Base-by-base conservation (phyloP, 768 basidiomycete species). In the Neoboletus magnificus region DNA sequence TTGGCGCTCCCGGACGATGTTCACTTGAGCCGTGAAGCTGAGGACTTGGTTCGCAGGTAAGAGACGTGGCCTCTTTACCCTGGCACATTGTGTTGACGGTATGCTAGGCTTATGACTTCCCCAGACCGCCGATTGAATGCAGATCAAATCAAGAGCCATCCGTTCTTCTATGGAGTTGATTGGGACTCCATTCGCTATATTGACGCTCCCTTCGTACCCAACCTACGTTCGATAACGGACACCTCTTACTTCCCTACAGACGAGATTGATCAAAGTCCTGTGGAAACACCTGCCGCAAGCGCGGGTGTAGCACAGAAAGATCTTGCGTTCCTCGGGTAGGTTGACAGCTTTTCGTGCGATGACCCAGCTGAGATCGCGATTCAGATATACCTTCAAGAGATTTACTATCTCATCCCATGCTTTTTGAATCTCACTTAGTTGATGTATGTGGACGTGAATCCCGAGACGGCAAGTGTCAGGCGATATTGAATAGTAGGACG, bases 191-290 rank as follows among this genome's bases (percentile, higher is more conserved):
- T 98, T 66, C 85, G 93, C 25, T 80, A 82, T 37, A 96, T 99
- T 57, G 93, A 95, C 65, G 84, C 94, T 4, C 97, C 96, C 6
- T 98, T 98, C 71, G 87, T 99, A n/a, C 96, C 97, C 20, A 91
- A 93, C 54, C 78, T 98, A 32, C 83, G 89, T 39, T 94, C 91
- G 9, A 89, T 95, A 66, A 95, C 93, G 35, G 95, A 98, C 62
- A 97, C 95, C 2, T 94, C 93, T n/a, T 97, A 97, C 76, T 97
- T 97, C 82, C 95, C 95, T 1, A 94, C 90, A 2, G 93, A 97
- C 57, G 93, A 96, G 62, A 80, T 95, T 52, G 91, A 95, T 54
- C 89, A 93, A 72, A 86, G 63, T 2, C 75, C 82, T 11, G 79
- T 81, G 47, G 79, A 81, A 57, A 61, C 68, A 12, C 62, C 76